phyloP scores from a whole-genome alignment of 2,329 filamentous ascomycete species.

The Apiospora aurea region DNA sequence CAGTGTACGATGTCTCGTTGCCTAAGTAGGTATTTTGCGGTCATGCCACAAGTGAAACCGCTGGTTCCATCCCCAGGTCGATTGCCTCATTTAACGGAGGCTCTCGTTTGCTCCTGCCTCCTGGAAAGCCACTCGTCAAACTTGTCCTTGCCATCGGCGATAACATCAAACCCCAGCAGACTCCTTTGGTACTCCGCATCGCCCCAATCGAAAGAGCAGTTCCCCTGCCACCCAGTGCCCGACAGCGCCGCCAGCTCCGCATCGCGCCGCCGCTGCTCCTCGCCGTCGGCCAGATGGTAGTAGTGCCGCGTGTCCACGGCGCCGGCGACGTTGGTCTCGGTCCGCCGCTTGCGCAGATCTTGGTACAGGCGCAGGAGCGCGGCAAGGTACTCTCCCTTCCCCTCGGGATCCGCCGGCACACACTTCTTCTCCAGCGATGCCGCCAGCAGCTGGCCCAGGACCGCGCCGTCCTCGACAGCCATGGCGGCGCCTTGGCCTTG shows the following conservation, averaged over 20 bases:
- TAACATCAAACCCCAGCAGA: neutral
- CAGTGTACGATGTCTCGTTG: too few species aligned
- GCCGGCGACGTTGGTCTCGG: slow-evolving; percentile 10
- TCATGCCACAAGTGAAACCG: too few species aligned
- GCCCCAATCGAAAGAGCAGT: neutral
- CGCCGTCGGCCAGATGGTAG: slow-evolving; percentile 21
- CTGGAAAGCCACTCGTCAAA: neutral
- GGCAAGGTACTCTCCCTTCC: neutral
- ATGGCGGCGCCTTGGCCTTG: slow-evolving; percentile 39
- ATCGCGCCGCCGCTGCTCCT: slow-evolving; percentile 5
- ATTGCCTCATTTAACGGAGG: neutral
- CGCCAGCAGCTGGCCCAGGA: slow-evolving; percentile 40
- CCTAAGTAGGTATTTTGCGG: too few species aligned
- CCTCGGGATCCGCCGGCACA: neutral
- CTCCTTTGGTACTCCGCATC: slow-evolving; percentile 6
- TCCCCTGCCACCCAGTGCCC: neutral
- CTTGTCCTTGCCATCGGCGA: neutral
- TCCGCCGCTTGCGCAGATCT: slow-evolving; percentile 16
- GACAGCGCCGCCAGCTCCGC: slow-evolving; percentile 2
- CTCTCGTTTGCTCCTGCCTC: neutral
- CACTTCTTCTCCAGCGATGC: neutral
- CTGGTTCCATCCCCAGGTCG: too few species aligned
- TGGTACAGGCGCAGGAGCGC: neutral
- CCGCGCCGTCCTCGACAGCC: slow-evolving; percentile 36
- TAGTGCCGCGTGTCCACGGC: neutral